Base-by-base conservation (phyloP, 2,329 filamentous ascomycete species). In the Huntiella moniliformis region DNA sequence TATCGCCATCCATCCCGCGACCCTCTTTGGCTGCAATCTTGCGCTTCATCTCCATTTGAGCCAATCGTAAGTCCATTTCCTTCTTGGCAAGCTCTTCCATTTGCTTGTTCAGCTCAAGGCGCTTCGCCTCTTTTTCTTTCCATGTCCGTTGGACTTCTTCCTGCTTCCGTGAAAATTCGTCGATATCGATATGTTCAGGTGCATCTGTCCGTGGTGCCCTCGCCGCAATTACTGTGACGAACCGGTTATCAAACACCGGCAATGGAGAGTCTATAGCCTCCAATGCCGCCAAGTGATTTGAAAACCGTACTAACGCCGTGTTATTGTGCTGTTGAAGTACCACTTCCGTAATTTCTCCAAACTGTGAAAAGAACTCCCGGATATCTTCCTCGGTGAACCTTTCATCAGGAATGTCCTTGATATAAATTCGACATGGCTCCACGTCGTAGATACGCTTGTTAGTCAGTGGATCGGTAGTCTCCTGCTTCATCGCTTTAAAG, bases 181-280 rank as follows among this genome's bases (percentile, higher is more conserved):
- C 78, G 51, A 77, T 65, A 54, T 87, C 79, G 7, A 85, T 70
- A 1, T 72, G 65, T 47, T 73, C 67, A 28, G 52, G 51, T 4
- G 51, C 32, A 12, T 51, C 41, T 3, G 42, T 50, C 12, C 28
- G 22, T 18, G 35, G 49, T 34, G 48, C 18, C 5, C 45, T 36
- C 3, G 18, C 37, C 11, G 39, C 31, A 32, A 48, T 36, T 17
- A 88, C 79, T 54, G 85, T 87, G 42, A 91, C 83, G 54, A 91
- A 91, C 8, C 83, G 70, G 53, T 88, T 91, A 54, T 87, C 80
- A 56, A 88, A 91, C 38, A 91, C 78, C 40, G 77, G 78, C 56
- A 85, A 85, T 0, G 83, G 82, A 6, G 79, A 86, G 40, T 71
- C 70, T 57, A 83, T 85, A 2, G 83, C 83, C 12, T 72, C 70